Base-by-base conservation (phyloP, 1,284 basidiomycete genomes). In the Ceraceosorus bombacis region DNA sequence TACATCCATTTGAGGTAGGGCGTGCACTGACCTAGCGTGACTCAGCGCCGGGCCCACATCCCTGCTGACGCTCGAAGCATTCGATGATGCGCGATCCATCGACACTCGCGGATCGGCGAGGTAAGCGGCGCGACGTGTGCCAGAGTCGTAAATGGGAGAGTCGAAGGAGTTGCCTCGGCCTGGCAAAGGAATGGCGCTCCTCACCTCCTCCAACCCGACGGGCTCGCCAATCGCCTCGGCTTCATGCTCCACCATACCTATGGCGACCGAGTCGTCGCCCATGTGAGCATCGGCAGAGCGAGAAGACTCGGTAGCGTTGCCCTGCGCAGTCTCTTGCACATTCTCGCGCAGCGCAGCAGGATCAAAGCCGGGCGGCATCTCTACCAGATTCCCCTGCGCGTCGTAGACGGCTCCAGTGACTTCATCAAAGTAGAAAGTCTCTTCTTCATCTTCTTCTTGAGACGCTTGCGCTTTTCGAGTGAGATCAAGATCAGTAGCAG, bases 361-460 rank as follows among this genome's bases (percentile, higher is more conserved):
- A 41, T 66, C 59, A 46, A 59, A 56, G 10, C 53, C 60, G n/a
- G 55, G 12, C 5, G 65, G 65, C 49, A 72, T 65, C 46, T 72
- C 58, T 36, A 74, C 72, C 12, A 71, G 64, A 10, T 67, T 54
- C 43, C 72, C 72, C 49, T 68, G 65, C 0, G 67, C 59, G 41
- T 74, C 72, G 43, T 74, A 74, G 10, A 74, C 69, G 4, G 69
- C 70, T 9, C 72, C 72, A 17, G 72, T 74, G 6, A 67, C 66
- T 49, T 74, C 67, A 50, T 74, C 72, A 51, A 64, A 71, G 62
- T 74, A 74, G 60, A 66, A 74, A 15, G 69, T 69, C 58, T 72
- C 67, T 8, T 72, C 66, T 39, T 63, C 62, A 6, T 48, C 40
- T 12, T 53, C 51, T 43, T 27, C 48, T 39, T 17, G n/a, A 43